A percentile compares a stretch with the other conserved stretches of the same genome.
Conservation (phyloP, 306 rosid species). For the Gastrolobium bilobum region DNA sequence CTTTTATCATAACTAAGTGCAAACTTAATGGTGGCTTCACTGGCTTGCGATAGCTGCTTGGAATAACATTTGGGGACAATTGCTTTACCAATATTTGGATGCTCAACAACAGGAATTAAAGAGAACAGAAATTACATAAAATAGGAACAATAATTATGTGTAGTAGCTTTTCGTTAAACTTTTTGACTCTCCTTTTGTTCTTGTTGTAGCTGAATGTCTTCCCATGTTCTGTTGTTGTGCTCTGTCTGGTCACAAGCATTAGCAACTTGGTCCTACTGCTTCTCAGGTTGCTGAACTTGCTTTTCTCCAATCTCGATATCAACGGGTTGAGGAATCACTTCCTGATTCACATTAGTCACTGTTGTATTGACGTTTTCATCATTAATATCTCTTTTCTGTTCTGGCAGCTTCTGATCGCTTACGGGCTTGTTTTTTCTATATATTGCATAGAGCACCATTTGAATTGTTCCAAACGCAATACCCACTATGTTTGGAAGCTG, state of each 20-base stretch:
- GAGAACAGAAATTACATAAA: constrained; percentile 19
- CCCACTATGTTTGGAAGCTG: constrained; percentile 96
- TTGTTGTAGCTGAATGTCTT: constrained; percentile 20
- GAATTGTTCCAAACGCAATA: constrained; percentile 75
- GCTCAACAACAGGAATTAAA: background rate
- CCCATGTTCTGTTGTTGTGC: constrained; percentile 30
- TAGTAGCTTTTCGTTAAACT: constrained; percentile 19
- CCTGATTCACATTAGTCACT: constrained; percentile 35
- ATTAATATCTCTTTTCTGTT: constrained; percentile 60
- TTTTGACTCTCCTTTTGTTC: constrained; percentile 7
- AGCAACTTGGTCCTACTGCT: constrained; percentile 2
- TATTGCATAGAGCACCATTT: constrained; percentile 70
- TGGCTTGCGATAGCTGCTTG: background rate
- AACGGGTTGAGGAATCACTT: constrained; percentile 26
- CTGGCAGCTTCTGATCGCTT: constrained; percentile 65
- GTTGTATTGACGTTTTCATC: constrained; percentile 35
- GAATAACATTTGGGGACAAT: background rate
- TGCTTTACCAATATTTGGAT: background rate
- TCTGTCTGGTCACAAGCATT: constrained; percentile 18
- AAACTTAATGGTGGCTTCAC: background rate
- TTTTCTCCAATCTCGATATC: constrained; percentile 44
- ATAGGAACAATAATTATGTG: background rate
- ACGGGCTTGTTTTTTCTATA: constrained; percentile 62
- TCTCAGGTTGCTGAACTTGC: constrained; percentile 23
- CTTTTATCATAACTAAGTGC: background rate